Evolutionary conservation across 2,329 filamentous ascomycete species (phyloP).

Genomic region (Ophioceras dolichostomum): DNA sequence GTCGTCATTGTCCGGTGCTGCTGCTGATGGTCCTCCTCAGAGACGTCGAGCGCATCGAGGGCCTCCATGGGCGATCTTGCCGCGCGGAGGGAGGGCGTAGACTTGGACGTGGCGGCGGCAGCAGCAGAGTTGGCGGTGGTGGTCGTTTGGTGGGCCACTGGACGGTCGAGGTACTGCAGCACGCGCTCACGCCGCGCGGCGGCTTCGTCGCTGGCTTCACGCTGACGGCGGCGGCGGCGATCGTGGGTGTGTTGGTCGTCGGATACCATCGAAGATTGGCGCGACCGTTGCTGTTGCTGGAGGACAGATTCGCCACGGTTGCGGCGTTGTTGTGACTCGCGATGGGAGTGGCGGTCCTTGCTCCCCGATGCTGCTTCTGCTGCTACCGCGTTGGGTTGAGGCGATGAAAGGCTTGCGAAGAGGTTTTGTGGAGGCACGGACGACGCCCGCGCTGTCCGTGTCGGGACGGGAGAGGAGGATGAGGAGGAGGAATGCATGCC

Average conservation of each 20-base stretch:
- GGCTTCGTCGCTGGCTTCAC: not conserved
- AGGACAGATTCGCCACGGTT: too few relatives aligned
- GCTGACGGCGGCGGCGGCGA: too few relatives aligned
- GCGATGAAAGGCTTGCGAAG: not conserved
- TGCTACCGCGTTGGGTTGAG: too few relatives aligned
- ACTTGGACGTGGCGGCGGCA: too few relatives aligned
- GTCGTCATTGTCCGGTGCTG: too few relatives aligned
- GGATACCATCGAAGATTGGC: not conserved
- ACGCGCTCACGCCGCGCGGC: constrained; percentile 9
- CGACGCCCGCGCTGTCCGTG: not conserved
- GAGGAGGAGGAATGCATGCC: not conserved
- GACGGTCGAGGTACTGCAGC: constrained; percentile 10
- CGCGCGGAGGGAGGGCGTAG: not conserved
- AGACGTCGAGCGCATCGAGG: constrained; percentile 6
- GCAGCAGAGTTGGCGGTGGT: too few relatives aligned
- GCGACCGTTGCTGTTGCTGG: not conserved
- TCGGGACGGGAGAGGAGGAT: not conserved
- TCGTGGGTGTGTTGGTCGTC: too few relatives aligned
- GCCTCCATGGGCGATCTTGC: too few relatives aligned
- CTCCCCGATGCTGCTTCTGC: too few relatives aligned
- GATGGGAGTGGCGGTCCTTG: not conserved
- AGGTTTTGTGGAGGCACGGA: not conserved
- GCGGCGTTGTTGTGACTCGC: too few relatives aligned
- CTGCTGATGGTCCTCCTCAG: too few relatives aligned
- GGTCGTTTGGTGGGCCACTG: too few relatives aligned